phyloP scores from a whole-genome alignment of 371 early-diverging fungal species.

The Gilbertella persicaria region DNA sequence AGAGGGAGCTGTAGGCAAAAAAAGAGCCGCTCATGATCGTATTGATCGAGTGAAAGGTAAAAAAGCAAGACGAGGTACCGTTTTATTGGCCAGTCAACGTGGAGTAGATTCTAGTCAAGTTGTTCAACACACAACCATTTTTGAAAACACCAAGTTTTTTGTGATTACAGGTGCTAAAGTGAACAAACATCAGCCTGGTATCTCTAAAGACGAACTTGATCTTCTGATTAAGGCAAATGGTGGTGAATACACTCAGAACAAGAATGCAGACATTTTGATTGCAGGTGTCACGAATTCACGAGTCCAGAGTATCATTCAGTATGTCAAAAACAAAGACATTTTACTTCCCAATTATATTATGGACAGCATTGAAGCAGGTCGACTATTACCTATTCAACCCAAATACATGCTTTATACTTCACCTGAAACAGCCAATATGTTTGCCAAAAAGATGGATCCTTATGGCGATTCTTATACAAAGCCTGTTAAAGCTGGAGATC shows the following conservation, averaged over 20 bases:
- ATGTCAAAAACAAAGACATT: constrained; percentile 53
- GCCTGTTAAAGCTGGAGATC: constrained; percentile 44
- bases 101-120: constrained; percentile 50
- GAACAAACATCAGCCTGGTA: not conserved
- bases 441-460: constrained; percentile 58
- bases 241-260: constrained; percentile 60
- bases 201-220: constrained; percentile 58
- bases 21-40: not conserved
- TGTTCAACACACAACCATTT: constrained; percentile 45
- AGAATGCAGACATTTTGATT: constrained; percentile 26
- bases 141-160: constrained; percentile 65
- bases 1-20: constrained; percentile 16
- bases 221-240: constrained; percentile 60
- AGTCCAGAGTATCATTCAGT: constrained; percentile 49
- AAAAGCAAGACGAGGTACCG: constrained; percentile 1
- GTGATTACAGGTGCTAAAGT: constrained; percentile 27
- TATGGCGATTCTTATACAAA: constrained; percentile 72
- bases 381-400: constrained; percentile 57
- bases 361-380: constrained; percentile 57
- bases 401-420: constrained; percentile 67
- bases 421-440: constrained; percentile 37
- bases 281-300: constrained; percentile 52
- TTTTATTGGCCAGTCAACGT: constrained; percentile 35
- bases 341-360: constrained; percentile 52
- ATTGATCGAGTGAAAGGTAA: not conserved